Conservation (phyloP, 495 filamentous ascomycete genomes). For the Gamarada debralockiae region DNA sequence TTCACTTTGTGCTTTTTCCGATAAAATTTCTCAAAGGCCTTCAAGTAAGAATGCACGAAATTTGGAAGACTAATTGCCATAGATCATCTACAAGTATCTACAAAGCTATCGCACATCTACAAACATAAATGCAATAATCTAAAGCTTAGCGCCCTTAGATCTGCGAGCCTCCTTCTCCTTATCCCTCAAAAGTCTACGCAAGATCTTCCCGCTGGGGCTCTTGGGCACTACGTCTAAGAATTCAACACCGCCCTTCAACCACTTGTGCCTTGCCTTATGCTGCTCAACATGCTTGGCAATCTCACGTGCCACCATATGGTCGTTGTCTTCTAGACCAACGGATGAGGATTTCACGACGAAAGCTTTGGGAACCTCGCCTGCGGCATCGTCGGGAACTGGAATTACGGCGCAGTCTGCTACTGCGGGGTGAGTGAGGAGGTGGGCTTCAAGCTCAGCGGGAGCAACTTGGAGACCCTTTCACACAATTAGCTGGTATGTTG, state of each 20-base stretch:
- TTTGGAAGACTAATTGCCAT: too few species aligned
- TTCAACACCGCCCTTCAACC: conserved; percentile 79
- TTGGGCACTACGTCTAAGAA: conserved; percentile 79
- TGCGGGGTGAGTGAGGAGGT: conserved; percentile 74
- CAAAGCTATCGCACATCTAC: background rate
- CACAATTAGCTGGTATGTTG: background rate
- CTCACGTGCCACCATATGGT: conserved; percentile 52
- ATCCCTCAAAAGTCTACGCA: conserved; percentile 76
- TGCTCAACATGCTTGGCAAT: conserved; percentile 76
- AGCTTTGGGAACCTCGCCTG: conserved; percentile 84
- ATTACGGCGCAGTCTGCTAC: conserved; percentile 87
- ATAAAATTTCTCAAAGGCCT: background rate
- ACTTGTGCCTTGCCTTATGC: conserved; percentile 85
- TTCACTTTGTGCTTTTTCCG: too few species aligned
- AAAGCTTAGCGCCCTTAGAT: conserved; percentile 20
- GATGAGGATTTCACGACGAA: conserved; percentile 72
- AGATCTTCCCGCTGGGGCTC: conserved; percentile 90
- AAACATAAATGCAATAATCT: background rate
- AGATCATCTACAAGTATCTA: background rate
- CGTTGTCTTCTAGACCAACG: conserved; percentile 53
- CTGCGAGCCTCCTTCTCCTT: conserved; percentile 55
- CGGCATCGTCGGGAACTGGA: conserved; percentile 66
- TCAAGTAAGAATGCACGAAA: background rate
- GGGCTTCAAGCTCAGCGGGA: conserved; percentile 86
- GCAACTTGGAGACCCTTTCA: conserved; percentile 81